These are phyloP conservation scores for Hirschioporus abietinus DNA, from an alignment of 768 basidiomycete species.

Conservation along the genomic window DNA sequence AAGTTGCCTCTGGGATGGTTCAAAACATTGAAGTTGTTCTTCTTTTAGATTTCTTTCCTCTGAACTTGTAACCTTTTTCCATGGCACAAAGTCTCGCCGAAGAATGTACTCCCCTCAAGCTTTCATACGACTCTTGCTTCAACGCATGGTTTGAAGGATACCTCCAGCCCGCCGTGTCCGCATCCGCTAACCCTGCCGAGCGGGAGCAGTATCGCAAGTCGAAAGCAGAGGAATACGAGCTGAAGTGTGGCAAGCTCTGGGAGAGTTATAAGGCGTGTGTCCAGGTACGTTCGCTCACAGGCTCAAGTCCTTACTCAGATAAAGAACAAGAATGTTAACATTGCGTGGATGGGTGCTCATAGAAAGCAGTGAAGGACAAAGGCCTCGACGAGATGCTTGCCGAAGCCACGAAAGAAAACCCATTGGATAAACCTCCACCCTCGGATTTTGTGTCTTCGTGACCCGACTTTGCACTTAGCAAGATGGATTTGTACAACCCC, in stretches of 20 bases:
- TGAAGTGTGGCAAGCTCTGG: slow-evolving; percentile 82
- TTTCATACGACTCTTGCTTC: slow-evolving; percentile 90
- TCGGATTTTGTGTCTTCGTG: not conserved
- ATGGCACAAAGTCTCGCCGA: slow-evolving; percentile 81
- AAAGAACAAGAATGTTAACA: not conserved
- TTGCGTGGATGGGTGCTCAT: slow-evolving; percentile 2
- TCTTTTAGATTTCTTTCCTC: no score
- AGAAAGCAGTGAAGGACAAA: slow-evolving; percentile 79
- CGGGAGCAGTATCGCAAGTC: slow-evolving; percentile 59
- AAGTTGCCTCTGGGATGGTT: no score
- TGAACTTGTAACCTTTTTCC: not conserved
- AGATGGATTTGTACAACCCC: not conserved
- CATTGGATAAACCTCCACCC: slow-evolving; percentile 26
- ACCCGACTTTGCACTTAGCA: not conserved
- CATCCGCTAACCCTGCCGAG: slow-evolving; percentile 32
- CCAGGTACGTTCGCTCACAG: slow-evolving; percentile 42
- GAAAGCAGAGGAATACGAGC: slow-evolving; percentile 86
- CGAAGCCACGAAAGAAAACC: slow-evolving; percentile 78
- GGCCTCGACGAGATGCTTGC: slow-evolving; percentile 71
- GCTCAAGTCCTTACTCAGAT: slow-evolving; percentile 21
- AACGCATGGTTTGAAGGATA: slow-evolving; percentile 98
- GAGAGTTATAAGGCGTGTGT: slow-evolving; percentile 74
- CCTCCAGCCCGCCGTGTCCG: slow-evolving; percentile 68
- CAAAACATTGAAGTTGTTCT: no score
- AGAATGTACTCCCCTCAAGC: slow-evolving; percentile 87